phyloP scores from a whole-genome alignment of 768 basidiomycete species.

The Boletus vermiculosoides region DNA sequence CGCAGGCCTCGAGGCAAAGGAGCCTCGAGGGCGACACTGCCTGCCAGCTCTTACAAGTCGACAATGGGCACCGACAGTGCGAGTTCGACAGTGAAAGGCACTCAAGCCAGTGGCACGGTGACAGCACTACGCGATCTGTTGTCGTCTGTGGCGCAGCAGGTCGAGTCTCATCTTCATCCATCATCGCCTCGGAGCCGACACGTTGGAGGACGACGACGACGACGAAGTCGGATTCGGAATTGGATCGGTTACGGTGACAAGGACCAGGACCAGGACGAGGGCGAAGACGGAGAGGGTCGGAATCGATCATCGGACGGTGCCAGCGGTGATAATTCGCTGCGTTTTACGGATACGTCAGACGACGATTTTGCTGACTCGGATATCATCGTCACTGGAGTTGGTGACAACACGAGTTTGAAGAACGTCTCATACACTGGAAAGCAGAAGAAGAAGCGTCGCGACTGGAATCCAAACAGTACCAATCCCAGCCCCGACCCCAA shows the following conservation, averaged over 20 bases:
- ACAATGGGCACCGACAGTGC: background rate
- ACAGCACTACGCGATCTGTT: constrained; percentile 17
- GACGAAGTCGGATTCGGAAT: constrained; percentile 15
- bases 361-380: constrained; percentile 8
- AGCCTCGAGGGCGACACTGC: background rate
- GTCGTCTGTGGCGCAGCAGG: constrained; percentile 25
- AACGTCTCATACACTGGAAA: background rate
- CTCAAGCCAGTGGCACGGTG: background rate
- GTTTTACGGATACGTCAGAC: constrained; percentile 15
- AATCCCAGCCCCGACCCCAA: background rate
- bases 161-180: constrained; percentile 23
- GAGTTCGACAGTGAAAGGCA: background rate
- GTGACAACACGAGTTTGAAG: background rate
- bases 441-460: background rate
- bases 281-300: background rate
- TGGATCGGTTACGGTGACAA: constrained; percentile 11
- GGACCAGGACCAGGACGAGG: constrained; percentile 1
- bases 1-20: constrained; percentile 15
- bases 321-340: constrained; percentile 14
- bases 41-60: background rate
- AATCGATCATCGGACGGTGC: background rate
- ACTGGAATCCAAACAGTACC: background rate
- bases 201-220: constrained; percentile 2
- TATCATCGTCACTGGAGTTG: background rate
- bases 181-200: background rate